These are phyloP conservation scores for Avena eriantha DNA, from an alignment of 176 grass and related monocot genomes.

Conservation along the genomic window DNA sequence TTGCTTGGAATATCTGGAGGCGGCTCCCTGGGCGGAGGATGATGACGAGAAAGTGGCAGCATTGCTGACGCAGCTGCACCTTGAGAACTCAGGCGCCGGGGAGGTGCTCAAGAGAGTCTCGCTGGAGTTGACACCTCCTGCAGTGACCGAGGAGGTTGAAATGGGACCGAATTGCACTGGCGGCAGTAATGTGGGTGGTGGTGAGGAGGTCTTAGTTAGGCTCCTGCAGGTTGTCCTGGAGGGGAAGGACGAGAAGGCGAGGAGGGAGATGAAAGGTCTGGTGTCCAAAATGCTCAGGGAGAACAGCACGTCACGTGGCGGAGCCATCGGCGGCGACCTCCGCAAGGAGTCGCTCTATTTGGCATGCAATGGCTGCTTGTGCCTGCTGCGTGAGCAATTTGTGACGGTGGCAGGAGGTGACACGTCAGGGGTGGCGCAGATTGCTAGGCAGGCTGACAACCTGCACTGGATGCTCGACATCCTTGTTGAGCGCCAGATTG, in stretches of 20 bases:
- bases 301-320: slow-evolving; percentile 60
- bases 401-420: slow-evolving; percentile 53
- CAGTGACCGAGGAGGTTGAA: slow-evolving; percentile 51
- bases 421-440: slow-evolving; percentile 58
- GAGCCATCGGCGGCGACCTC: slow-evolving; percentile 66
- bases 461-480: slow-evolving; percentile 97
- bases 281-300: slow-evolving; percentile 99
- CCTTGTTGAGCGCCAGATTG: slow-evolving; percentile 93
- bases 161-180: slow-evolving; percentile 46
- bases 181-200: slow-evolving; percentile 37
- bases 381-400: slow-evolving; percentile 73
- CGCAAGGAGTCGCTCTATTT: slow-evolving; percentile 94
- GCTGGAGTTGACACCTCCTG: slow-evolving; percentile 63
- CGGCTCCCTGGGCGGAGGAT: slow-evolving; percentile 85
- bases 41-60: slow-evolving; percentile 94
- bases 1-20: slow-evolving; percentile 84
- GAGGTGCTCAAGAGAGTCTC: slow-evolving; percentile 97
- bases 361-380: slow-evolving; percentile 79
- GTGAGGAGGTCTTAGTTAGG: slow-evolving; percentile 86
- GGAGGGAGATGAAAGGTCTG: slow-evolving; percentile 96
- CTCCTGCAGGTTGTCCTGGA: slow-evolving; percentile 93
- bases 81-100: slow-evolving; percentile 77
- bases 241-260: slow-evolving; percentile 96
- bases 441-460: slow-evolving; percentile 91
- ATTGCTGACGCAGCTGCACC: slow-evolving; percentile 81